Base-by-base conservation (phyloP, 495 filamentous ascomycete genomes). In the Aspergillus baeticus region DNA sequence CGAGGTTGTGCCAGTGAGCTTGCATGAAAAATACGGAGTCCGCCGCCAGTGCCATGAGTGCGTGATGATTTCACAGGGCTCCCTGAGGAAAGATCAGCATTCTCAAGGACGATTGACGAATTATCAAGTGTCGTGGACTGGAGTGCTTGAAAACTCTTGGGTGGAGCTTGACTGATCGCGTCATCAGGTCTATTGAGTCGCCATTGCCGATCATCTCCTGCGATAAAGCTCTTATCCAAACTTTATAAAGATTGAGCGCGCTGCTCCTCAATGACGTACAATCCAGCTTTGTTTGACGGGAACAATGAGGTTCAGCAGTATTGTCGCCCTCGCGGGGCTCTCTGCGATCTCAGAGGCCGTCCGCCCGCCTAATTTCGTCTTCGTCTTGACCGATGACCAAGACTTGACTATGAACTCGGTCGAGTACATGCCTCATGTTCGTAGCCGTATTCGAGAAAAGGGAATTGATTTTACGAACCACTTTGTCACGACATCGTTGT, bases 341-440 rank as follows among this genome's bases (percentile, higher is more conserved):
- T 29, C 48, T 11, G 47, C 53, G 18, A 43, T 38, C n/a, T 53
- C 48, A 14, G 38, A 59, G 18, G 62, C 55, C 11, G n/a, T n/a
- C n/a, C n/a, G n/a, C n/a, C n/a, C n/a, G n/a, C 81, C 83, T 4
- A 87, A 87, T 57, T 78, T 87, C 52, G 70, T 88, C 18, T 86
- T 88, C 56, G 73, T 88, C 42, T 70, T 88, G 21, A 86, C 84
- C 0, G 85, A 88, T 54, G 84, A 88, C 62, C 85, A 88, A 53
- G 85, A 88, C 51, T 61, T 84, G 21, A 77, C 84, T 60, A 68
- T 88, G 61, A 70, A 81, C 50, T 86, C 83, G 0, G 59, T 87
- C 8, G 71, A 79, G 0, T 85, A 86, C 50, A 79, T 81, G 53
- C 84, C 84, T 0, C 69, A 77, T 1, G 73, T 84, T 21, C 62